A percentile compares a stretch with the other conserved stretches of the same genome.
Evolutionary conservation across 192 early-diverging fungal species (phyloP).

Genomic region (Coemansia sp.): DNA sequence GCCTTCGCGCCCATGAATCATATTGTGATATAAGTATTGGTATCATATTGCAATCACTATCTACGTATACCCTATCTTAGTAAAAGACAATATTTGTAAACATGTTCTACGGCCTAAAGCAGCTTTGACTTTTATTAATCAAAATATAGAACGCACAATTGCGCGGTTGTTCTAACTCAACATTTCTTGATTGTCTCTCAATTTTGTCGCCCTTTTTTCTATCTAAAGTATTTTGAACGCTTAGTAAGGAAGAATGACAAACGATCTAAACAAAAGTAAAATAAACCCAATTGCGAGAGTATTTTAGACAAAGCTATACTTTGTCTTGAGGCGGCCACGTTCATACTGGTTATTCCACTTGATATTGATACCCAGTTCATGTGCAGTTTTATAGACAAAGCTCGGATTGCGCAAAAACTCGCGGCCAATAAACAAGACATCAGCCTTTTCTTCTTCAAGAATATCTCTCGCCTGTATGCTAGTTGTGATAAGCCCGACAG

Average conservation of each 20-base stretch:
- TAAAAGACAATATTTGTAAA: too few relatives aligned
- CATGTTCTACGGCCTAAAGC: too few relatives aligned
- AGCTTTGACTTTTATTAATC: too few relatives aligned
- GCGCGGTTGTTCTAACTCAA: too few relatives aligned
- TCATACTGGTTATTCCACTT: conserved; percentile 61
- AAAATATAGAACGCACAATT: too few relatives aligned
- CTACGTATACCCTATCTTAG: too few relatives aligned
- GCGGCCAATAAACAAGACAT: conserved; percentile 72
- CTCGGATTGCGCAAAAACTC: conserved; percentile 66
- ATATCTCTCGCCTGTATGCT: conserved; percentile 68
- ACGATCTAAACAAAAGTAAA: background rate
- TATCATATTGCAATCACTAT: too few relatives aligned
- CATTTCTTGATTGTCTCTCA: too few relatives aligned
- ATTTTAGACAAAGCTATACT: conserved; percentile 23
- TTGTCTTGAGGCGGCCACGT: conserved; percentile 26
- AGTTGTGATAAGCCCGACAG: conserved; percentile 73
- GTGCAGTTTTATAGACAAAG: conserved; percentile 66
- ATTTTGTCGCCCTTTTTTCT: too few relatives aligned
- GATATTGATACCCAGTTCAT: conserved; percentile 63
- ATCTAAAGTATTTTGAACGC: background rate
- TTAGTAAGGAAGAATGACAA: background rate
- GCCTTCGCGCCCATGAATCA: too few relatives aligned
- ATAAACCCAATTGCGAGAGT: background rate
- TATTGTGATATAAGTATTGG: too few relatives aligned
- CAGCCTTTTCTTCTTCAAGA: conserved; percentile 63